A percentile compares a stretch with the other conserved stretches of the same genome.
Conservation (phyloP, 257 asterid genomes). For the Plectranthus barbatus region DNA sequence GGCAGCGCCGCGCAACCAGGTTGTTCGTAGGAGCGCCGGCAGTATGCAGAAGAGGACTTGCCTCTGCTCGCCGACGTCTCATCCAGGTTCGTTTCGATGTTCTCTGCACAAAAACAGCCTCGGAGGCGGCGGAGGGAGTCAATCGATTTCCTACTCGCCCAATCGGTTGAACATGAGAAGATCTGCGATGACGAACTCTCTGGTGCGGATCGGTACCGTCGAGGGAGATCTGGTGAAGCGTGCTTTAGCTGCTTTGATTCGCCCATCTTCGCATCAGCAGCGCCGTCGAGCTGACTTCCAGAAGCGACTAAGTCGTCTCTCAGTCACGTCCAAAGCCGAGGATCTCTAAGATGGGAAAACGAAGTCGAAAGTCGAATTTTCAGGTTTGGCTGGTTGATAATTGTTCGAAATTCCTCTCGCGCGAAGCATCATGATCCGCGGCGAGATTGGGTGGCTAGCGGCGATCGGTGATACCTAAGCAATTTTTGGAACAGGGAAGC, state of each 20-base stretch:
- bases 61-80: slow-evolving; percentile 80
- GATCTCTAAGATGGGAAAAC: slow-evolving; percentile 12
- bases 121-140: slow-evolving; percentile 21
- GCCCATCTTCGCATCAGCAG: slow-evolving; percentile 79
- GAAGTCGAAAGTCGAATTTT: slow-evolving; percentile 27
- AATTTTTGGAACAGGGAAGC: slow-evolving; percentile 31
- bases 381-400: slow-evolving; percentile 46
- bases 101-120: slow-evolving; percentile 61
- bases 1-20: slow-evolving; percentile 47
- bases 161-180: slow-evolving; percentile 68
- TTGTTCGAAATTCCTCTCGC: slow-evolving; percentile 1
- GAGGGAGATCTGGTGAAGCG: slow-evolving; percentile 78
- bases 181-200: slow-evolving; percentile 91
- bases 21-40: slow-evolving; percentile 37
- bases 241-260: slow-evolving; percentile 65
- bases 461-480: slow-evolving; percentile 30
- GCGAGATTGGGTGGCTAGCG: slow-evolving; percentile 18
- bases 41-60: slow-evolving; percentile 58
- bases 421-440: background rate
- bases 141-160: slow-evolving; percentile 46
- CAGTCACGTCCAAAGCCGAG: slow-evolving; percentile 46
- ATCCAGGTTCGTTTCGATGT: slow-evolving; percentile 89
- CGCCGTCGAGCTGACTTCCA: slow-evolving; percentile 55
- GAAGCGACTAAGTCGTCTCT: slow-evolving; percentile 60
- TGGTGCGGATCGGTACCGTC: slow-evolving; percentile 71